phyloP scores from a whole-genome alignment of 1,284 basidiomycete genomes.

The Malassezia sp. region DNA sequence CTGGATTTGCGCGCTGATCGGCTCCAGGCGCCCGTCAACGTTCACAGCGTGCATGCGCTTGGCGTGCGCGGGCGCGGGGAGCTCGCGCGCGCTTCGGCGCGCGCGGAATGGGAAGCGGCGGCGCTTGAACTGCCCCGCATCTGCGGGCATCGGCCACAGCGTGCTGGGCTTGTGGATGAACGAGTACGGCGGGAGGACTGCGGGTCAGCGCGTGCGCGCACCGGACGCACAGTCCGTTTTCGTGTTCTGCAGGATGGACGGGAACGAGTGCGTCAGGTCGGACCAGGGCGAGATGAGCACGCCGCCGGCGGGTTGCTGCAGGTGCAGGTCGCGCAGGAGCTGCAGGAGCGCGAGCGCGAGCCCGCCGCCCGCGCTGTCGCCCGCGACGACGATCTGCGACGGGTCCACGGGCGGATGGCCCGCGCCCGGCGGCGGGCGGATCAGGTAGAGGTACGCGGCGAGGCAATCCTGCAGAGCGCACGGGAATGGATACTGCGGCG shows the following conservation, averaged over 20 bases:
- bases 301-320: slow-evolving; percentile 62
- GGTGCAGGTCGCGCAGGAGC: slow-evolving; percentile 72
- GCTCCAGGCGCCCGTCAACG: neutral
- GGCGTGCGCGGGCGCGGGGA: neutral
- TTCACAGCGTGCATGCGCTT: slow-evolving; percentile 1
- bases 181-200: slow-evolving; percentile 51
- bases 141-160: slow-evolving; percentile 32
- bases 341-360: slow-evolving; percentile 72
- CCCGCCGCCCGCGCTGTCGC: slow-evolving; percentile 90
- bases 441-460: slow-evolving; percentile 67
- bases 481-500: slow-evolving; percentile 62
- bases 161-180: slow-evolving; percentile 45
- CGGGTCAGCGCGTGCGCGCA: too few species aligned
- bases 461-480: slow-evolving; percentile 80
- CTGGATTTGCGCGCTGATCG: slow-evolving; percentile 58
- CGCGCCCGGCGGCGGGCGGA: slow-evolving; percentile 60
- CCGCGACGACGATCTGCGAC: slow-evolving; percentile 64
- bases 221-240: slow-evolving; percentile 60
- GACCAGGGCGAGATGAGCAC: slow-evolving; percentile 56
- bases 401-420: slow-evolving; percentile 61
- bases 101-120: neutral
- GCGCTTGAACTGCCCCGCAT: slow-evolving; percentile 6
- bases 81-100: neutral
- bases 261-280: slow-evolving; percentile 88
- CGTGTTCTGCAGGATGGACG: slow-evolving; percentile 73